phyloP scores from a whole-genome alignment of 2,329 filamentous ascomycete species.

The Arthrobotrys pseudoclavata region DNA sequence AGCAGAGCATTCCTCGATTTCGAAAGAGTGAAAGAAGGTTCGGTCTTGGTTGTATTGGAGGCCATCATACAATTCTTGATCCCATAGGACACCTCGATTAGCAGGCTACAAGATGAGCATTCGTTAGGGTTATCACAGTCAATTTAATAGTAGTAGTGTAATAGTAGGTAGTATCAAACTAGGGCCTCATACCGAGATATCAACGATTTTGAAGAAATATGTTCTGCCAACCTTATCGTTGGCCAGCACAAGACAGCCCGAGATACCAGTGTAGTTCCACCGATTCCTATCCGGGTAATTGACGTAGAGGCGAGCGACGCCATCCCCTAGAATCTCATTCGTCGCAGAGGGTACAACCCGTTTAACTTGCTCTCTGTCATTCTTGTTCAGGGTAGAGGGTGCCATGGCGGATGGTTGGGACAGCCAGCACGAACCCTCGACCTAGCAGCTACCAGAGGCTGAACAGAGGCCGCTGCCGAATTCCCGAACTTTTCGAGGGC shows the following conservation, averaged over 20 bases:
- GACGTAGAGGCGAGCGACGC: slow-evolving; percentile 91
- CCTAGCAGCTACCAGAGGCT: neutral
- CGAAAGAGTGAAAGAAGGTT: slow-evolving; percentile 97
- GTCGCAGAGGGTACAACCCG: slow-evolving; percentile 90
- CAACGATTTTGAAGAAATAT: slow-evolving; percentile 97
- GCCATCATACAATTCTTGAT: slow-evolving; percentile 96
- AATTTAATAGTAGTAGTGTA: neutral
- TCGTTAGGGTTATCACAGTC: neutral
- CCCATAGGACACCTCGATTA: slow-evolving; percentile 90
- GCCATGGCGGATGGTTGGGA: slow-evolving; percentile 37
- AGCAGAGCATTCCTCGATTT: slow-evolving; percentile 90
- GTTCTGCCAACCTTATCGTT: slow-evolving; percentile 96
- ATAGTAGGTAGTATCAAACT: neutral
- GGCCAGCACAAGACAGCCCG: slow-evolving; percentile 89
- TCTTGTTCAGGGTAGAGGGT: slow-evolving; percentile 82
- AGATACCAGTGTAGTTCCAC: slow-evolving; percentile 96
- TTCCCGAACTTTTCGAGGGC: neutral
- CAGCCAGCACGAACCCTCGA: neutral
- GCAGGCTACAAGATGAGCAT: slow-evolving; percentile 21
- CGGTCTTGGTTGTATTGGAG: slow-evolving; percentile 97
- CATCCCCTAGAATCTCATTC: slow-evolving; percentile 98
- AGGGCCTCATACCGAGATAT: slow-evolving; percentile 82
- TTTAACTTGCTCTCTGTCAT: slow-evolving; percentile 97
- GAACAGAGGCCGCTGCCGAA: neutral
- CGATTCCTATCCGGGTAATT: slow-evolving; percentile 84